Evolutionary conservation across 495 filamentous ascomycete genomes (phyloP), one percentile per base, ranked within the genome.

Genomic region (Parmelia sp.): DNA sequence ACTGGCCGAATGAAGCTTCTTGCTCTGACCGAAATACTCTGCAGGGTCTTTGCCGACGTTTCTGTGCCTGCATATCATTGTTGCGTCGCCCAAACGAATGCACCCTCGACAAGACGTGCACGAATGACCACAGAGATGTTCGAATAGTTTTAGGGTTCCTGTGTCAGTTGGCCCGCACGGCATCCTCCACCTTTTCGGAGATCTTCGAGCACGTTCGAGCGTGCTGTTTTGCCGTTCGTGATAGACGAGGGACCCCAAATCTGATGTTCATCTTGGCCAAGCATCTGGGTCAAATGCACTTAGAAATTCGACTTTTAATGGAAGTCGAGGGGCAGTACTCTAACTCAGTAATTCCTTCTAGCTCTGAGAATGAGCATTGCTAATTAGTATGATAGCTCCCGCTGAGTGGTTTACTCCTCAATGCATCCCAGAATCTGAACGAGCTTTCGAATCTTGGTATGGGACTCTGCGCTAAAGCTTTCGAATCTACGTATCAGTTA

Each of bases 201-300:
- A 59, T 59, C n/a, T 59, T 29, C 4, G 57, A 59, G 23, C 36
- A 59, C 23, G 12, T 59, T 21, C 37, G 57, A 42, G 35, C 14
- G 29, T 42, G 36, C 15, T 59, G 57, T 59, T 59, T 29, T 9
- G 37, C 37, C 21, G 44, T 3, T 59, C 57, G 57, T 42, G 57
- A 59, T 59, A 37, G 36, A 27, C 57, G 39, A 39, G 36, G 57
- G 21, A 59, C 57, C n/a, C 57, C 40, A 44, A 31, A 42, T 15
- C 27, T 59, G 36, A 44, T 59, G 57, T 42, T 59, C 23, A 42
- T 29, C 23, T 40, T 59, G 23, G 27, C 57, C 37, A 29, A 59
- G 40, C 6, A 59, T 59, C 23, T 59, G 11, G 57, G 57, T 42
- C 29, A 44, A 12, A 59, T 59, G 36, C 57, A 59, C n/a, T 31